Evolutionary conservation across 2,329 filamentous ascomycete species (phyloP).

Genomic region (Cercospora sp.): DNA sequence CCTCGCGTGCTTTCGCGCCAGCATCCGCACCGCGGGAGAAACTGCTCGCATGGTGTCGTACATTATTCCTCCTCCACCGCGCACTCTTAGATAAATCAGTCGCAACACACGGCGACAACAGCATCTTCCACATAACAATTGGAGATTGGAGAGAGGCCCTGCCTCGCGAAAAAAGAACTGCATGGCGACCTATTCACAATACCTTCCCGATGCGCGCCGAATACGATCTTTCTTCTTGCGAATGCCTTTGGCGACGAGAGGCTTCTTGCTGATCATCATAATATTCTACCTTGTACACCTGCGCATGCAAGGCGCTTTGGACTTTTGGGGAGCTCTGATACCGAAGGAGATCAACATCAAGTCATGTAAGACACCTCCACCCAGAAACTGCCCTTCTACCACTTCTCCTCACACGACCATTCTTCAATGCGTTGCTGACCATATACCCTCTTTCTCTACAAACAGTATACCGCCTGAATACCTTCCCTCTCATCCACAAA

Average conservation of each 20-base stretch:
- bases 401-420: not conserved
- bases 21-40: not conserved
- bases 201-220: slow-evolving; percentile 66
- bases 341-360: slow-evolving; percentile 72
- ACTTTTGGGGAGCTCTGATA: slow-evolving; percentile 71
- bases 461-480: slow-evolving; percentile 87
- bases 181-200: slow-evolving; percentile 15
- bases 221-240: slow-evolving; percentile 79
- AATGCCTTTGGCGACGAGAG: slow-evolving; percentile 83
- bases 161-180: not conserved
- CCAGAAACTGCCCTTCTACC: not conserved
- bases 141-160: not conserved
- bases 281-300: slow-evolving; percentile 69
- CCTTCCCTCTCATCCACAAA: slow-evolving; percentile 83
- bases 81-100: not conserved
- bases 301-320: slow-evolving; percentile 70
- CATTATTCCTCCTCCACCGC: not conserved
- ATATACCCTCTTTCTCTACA: not conserved
- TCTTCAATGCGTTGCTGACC: not conserved
- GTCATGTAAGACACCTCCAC: slow-evolving; percentile 58
- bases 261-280: slow-evolving; percentile 66
- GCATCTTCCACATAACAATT: not conserved
- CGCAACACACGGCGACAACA: not conserved
- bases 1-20: not conserved
- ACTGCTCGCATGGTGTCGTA: slow-evolving; percentile 7